Conservation (phyloP, 1,284 basidiomycete genomes). For the Neonothopanus nambi region DNA sequence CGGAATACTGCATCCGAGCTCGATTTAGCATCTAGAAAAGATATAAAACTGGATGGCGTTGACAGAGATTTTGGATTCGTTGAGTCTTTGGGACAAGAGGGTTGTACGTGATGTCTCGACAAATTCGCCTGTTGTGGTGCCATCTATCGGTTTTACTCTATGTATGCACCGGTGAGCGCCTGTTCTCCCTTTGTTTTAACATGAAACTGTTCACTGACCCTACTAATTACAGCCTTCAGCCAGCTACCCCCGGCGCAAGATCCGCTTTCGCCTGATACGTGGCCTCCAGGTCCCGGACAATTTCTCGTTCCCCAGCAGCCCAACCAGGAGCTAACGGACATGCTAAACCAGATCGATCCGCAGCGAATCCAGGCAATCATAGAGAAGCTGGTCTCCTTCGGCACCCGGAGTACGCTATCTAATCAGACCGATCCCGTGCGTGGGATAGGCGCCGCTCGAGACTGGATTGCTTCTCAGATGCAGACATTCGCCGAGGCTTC, state of each 20-base stretch:
- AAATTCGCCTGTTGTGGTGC: too few species aligned
- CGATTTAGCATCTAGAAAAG: too few species aligned
- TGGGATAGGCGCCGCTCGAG: conserved; percentile 54
- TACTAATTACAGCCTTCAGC: not conserved
- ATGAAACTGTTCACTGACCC: not conserved
- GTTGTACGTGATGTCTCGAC: too few species aligned
- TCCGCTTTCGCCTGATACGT: conserved; percentile 28
- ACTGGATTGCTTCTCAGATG: conserved; percentile 54
- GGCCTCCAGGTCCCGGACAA: conserved; percentile 50
- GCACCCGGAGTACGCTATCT: conserved; percentile 53
- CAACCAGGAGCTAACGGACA: conserved; percentile 40
- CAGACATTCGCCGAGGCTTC: conserved; percentile 40
- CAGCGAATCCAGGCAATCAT: conserved; percentile 46
- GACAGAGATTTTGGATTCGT: too few species aligned
- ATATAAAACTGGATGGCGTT: too few species aligned
- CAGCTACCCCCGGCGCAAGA: conserved; percentile 10
- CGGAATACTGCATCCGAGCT: too few species aligned
- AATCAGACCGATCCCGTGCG: conserved; percentile 50
- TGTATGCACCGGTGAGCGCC: not conserved
- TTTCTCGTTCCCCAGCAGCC: conserved; percentile 42
- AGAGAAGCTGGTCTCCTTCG: conserved; percentile 52
- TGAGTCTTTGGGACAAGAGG: too few species aligned
- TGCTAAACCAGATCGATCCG: conserved; percentile 46
- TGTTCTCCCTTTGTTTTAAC: not conserved
- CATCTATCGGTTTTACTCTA: not conserved